These are phyloP conservation scores for Chaetomium globosum DNA, from an alignment of 2,329 filamentous ascomycete species.

Conservation along the genomic window DNA sequence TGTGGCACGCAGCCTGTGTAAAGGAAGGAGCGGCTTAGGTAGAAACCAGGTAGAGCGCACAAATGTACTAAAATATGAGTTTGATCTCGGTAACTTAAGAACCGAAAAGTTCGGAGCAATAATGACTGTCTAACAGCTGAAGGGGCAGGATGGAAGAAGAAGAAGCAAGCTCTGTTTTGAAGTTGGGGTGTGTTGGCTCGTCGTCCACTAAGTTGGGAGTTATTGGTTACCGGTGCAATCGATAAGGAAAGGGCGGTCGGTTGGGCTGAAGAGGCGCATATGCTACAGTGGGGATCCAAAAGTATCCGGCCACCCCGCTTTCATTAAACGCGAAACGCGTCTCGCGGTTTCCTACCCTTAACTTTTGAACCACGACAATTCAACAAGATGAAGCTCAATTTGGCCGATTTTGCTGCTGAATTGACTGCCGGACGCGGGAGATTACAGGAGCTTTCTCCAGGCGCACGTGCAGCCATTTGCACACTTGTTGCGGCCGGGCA, in stretches of 20 bases:
- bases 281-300: no score
- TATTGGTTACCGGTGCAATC: background rate
- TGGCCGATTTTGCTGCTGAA: no score
- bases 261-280: conserved; percentile 3
- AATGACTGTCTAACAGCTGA: background rate
- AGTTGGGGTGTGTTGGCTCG: background rate
- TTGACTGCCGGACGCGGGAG: no score
- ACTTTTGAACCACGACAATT: no score
- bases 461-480: no score
- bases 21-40: background rate
- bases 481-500: no score
- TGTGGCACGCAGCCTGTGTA: background rate
- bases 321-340: no score
- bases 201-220: background rate
- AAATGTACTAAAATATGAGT: background rate
- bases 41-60: background rate
- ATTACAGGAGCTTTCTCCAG: no score
- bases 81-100: background rate
- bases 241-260: conserved; percentile 2
- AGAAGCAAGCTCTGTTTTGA: background rate
- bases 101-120: background rate
- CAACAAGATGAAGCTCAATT: no score
- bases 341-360: no score
- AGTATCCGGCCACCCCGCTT: no score
- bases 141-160: background rate